These are phyloP conservation scores for Alternaria triticimaculans DNA, from an alignment of 2,329 filamentous ascomycete genomes.

Conservation along the genomic window DNA sequence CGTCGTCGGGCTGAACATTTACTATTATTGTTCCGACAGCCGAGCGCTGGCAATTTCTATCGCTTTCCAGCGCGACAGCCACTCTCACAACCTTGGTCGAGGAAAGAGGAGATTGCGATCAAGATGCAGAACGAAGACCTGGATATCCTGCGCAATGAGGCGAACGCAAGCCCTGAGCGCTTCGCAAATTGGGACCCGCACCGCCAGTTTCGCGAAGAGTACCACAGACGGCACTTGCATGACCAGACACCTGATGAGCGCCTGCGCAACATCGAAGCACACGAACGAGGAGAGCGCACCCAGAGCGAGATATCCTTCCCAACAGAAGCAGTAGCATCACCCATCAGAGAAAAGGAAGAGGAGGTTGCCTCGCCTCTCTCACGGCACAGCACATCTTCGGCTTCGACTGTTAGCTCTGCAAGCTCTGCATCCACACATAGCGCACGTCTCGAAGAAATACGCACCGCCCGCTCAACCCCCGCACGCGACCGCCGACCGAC, in stretches of 20 bases:
- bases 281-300: slow-evolving; percentile 8
- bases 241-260: slow-evolving; percentile 23
- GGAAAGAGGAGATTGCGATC: not conserved
- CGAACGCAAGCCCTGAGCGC: slow-evolving; percentile 33
- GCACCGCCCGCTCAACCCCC: slow-evolving; percentile 30
- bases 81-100: not conserved
- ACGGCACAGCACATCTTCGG: slow-evolving; percentile 30
- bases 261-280: slow-evolving; percentile 6
- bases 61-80: not conserved
- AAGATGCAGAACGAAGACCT: slow-evolving; percentile 44
- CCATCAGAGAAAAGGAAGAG: slow-evolving; percentile 16
- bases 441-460: slow-evolving; percentile 38
- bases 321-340: slow-evolving; percentile 15
- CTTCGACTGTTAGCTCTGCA: slow-evolving; percentile 26
- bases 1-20: slow-evolving; percentile 13
- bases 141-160: slow-evolving; percentile 36
- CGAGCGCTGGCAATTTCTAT: not conserved
- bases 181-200: slow-evolving; percentile 42
- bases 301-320: slow-evolving; percentile 9
- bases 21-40: not conserved
- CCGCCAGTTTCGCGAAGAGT: slow-evolving; percentile 32
- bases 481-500: slow-evolving; percentile 26
- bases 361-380: slow-evolving; percentile 32
- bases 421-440: slow-evolving; percentile 21
- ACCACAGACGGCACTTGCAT: slow-evolving; percentile 27